phyloP scores from a whole-genome alignment of 352 stramenopile genomes.

The Globisporangium spinosum region DNA sequence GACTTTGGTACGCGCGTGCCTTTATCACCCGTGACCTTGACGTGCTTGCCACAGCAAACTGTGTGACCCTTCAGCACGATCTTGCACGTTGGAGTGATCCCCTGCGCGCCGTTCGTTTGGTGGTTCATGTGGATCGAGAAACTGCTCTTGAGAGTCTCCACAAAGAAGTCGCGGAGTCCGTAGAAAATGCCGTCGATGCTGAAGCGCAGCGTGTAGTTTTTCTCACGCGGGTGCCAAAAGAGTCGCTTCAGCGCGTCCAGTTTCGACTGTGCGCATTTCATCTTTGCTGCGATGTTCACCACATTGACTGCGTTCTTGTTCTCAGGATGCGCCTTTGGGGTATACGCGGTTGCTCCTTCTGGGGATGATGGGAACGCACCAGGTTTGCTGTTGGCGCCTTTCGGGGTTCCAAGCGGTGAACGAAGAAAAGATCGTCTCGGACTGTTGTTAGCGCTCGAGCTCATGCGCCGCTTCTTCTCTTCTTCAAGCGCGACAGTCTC shows the following conservation, averaged over 20 bases:
- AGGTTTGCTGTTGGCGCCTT: neutral
- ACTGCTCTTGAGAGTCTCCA: slow-evolving; percentile 56
- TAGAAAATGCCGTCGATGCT: slow-evolving; percentile 82
- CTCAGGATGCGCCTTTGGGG: slow-evolving; percentile 4
- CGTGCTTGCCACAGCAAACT: slow-evolving; percentile 63
- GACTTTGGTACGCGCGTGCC: slow-evolving; percentile 74
- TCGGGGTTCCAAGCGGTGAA: slow-evolving; percentile 13
- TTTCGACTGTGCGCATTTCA: slow-evolving; percentile 66
- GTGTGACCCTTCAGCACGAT: slow-evolving; percentile 59
- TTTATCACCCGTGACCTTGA: slow-evolving; percentile 75
- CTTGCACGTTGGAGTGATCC: slow-evolving; percentile 65
- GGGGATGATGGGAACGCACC: slow-evolving; percentile 12
- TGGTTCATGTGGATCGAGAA: slow-evolving; percentile 66
- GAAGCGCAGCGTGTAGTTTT: slow-evolving; percentile 70
- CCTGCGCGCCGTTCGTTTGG: slow-evolving; percentile 60
- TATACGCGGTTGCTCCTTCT: neutral
- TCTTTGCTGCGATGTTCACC: slow-evolving; percentile 49
- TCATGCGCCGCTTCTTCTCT: slow-evolving; percentile 39
- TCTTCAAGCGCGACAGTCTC: slow-evolving; percentile 48
- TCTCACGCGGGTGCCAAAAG: slow-evolving; percentile 71
- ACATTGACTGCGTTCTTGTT: slow-evolving; percentile 39
- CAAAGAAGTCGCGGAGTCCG: slow-evolving; percentile 62
- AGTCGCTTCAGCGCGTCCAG: slow-evolving; percentile 60
- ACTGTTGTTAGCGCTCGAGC: slow-evolving; percentile 26
- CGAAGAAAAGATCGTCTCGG: slow-evolving; percentile 20